Evolutionary conservation across 768 basidiomycete species (phyloP), one percentile per base, ranked within the genome.

Genomic region (Rhodotorula diobovata): DNA sequence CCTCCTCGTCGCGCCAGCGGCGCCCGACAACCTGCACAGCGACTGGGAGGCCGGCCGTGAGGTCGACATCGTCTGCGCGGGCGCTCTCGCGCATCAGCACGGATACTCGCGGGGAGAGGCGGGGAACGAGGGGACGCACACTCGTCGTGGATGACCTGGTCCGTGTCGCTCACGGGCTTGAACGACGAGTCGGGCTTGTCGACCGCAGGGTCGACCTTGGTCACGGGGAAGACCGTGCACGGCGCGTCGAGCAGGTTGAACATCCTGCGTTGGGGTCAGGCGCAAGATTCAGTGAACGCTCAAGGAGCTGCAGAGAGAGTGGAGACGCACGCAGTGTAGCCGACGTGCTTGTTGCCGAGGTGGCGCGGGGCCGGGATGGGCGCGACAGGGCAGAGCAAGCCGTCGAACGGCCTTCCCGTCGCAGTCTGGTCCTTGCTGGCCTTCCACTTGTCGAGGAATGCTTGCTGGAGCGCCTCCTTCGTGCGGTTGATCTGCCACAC

Each of bases 391-490:
- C 12, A 80, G 39, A 91, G 87, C 71, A 92, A 86, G 4, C 87
- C 89, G 77, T 91, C 90, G 6, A 91, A 84, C 12, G 89, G 87
- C 5, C 90, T 81, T 2, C 87, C 88, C 0, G 89, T 90, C 0
- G 84, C 85, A 0, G 89, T 90, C 25, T 76, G 61, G 0, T 63
- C 72, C 15, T 74, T 80, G 0, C 86, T 88, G 12, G 79, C 82
- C 61, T 86, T 83, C 89, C 89, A 90, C 18, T 35, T 25, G 6
- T 11, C 43, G 14, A 64, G 43, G 54, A 64, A 64, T 0, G 20
- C 43, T 64, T 85, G 80, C 61, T 87, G 84, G 51, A 88, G 78
- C 76, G 88, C 86, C 61, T 84, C 83, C 74, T 86, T 82, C 30
- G 87, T 83, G 84, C 73, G 77, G 77, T 76, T 85, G 86, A 61